Evolutionary conservation across 2,329 filamentous ascomycete genomes (phyloP), one percentile per base, ranked within the genome.

Genomic region (Colletotrichum neosansevieriae): DNA sequence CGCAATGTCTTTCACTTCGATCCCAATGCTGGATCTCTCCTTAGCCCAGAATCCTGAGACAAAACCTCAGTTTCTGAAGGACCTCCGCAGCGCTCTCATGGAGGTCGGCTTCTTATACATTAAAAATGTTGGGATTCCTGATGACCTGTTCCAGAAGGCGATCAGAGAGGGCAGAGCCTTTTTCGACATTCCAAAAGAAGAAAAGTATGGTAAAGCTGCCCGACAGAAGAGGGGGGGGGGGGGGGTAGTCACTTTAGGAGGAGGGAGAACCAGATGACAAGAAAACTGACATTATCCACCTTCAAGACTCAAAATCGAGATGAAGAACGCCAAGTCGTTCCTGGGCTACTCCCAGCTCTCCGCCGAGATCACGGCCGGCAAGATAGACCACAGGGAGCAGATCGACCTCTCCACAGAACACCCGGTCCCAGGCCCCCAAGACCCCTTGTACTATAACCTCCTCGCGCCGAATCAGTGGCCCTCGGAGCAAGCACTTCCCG

Each of bases 81-180:
- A 92, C 61, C 85, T 97, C 36, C 91, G 92, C 15, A 84, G 92
- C 78, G 92, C 93, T 0, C 81, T 97, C 36, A 87, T 97, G 74
- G 91, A 95, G 76, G 92, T 97, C n/a, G 94, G 94, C 2, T 97
- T 97, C 75, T 79, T 97, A 21, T 97, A 97, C 75, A 86, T 97
- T 70, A 91, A 90, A 75, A 94, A 97, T 75, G 90, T 92, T 2
- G 92, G 91, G 21, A 89, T 95, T 58, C 83, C 91, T 5, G 85
- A 90, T 15, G 82, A 86, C 44, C 80, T 95, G 59, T 89, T 92
- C 73, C 75, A 86, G 24, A 79, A 85, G 70, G 92, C 95, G 29
- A 89, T 93, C 60, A 74, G 80, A 2, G 85, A 94, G 74, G 92
- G 92, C 50, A 88, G 87, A 61, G 83, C 81, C 0, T 96, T 97